Percentiles rank a stretch among this genome's conserved stretches.
Evolutionary conservation across 768 basidiomycete genomes (phyloP).

Genomic region (Lactifluus hygrophoroides): DNA sequence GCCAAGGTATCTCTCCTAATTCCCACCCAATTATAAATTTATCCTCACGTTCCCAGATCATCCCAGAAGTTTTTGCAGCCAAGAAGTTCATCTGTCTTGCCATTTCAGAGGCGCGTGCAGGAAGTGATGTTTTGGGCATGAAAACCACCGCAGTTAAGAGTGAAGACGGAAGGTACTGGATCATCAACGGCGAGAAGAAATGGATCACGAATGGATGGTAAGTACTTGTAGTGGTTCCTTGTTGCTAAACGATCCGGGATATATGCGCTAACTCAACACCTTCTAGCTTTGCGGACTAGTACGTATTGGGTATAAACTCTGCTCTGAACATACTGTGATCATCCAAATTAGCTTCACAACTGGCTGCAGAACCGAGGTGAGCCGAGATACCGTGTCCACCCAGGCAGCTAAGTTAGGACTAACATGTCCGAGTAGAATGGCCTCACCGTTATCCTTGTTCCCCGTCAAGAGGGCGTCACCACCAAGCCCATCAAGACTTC

Average conservation of each 20-base stretch:
- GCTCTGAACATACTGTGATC: background rate
- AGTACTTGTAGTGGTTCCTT: conserved; percentile 22
- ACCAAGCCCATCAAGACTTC: conserved; percentile 83
- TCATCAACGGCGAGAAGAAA: conserved; percentile 82
- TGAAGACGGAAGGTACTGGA: conserved; percentile 77
- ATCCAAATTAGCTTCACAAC: conserved; percentile 46
- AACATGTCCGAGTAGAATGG: conserved; percentile 32
- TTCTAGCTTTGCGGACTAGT: conserved; percentile 33
- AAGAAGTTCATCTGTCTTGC: conserved; percentile 84
- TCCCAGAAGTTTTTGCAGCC: conserved; percentile 61
- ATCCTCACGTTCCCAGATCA: conserved; percentile 23
- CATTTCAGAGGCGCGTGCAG: conserved; percentile 83
- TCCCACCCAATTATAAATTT: background rate
- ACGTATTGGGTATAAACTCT: conserved; percentile 7
- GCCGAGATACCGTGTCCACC: conserved; percentile 21
- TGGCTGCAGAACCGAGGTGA: conserved; percentile 54
- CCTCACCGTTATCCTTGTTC: conserved; percentile 83
- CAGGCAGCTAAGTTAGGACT: conserved; percentile 33
- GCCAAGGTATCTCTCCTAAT: conserved; percentile 27
- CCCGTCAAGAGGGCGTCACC: conserved; percentile 70
- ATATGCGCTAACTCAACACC: conserved; percentile 8
- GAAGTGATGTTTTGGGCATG: conserved; percentile 77
- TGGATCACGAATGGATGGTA: conserved; percentile 74
- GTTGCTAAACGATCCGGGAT: background rate
- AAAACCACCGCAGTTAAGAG: conserved; percentile 73